These are phyloP conservation scores for Amaranthus hypochondriacus DNA, from an alignment of 148 eudicot species.

Conservation along the genomic window DNA sequence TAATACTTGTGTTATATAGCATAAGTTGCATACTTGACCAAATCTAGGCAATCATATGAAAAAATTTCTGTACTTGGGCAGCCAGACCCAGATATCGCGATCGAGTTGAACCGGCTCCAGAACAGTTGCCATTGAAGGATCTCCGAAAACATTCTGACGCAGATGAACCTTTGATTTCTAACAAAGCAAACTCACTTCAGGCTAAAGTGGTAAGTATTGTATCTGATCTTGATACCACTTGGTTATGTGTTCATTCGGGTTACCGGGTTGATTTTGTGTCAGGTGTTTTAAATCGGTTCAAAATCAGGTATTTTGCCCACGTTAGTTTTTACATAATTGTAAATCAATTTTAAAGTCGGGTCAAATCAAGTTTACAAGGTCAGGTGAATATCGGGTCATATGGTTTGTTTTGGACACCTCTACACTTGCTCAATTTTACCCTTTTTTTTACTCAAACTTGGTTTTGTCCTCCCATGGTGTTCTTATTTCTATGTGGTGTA, in stretches of 20 bases:
- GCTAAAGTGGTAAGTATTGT: conserved; percentile 21
- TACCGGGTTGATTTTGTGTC: not conserved
- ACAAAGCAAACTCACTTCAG: conserved; percentile 11
- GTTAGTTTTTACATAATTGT: too few relatives aligned
- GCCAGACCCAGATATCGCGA: conserved; percentile 27
- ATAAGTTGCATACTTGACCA: conserved; percentile 7
- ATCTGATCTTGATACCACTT: not conserved
- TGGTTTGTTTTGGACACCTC: too few relatives aligned
- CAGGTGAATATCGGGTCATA: too few relatives aligned
- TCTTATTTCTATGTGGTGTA: not conserved
- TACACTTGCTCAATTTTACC: too few relatives aligned
- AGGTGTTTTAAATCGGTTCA: too few relatives aligned
- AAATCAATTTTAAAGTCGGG: too few relatives aligned
- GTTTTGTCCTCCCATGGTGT: not conserved
- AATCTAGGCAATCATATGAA: conserved; percentile 9
- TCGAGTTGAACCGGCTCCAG: conserved; percentile 8
- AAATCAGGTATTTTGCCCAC: too few relatives aligned
- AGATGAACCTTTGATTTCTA: conserved; percentile 19
- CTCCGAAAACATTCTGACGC: conserved; percentile 13
- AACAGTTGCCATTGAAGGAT: conserved; percentile 14
- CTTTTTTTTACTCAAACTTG: too few relatives aligned
- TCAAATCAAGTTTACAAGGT: too few relatives aligned
- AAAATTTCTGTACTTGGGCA: conserved; percentile 14
- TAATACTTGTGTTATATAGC: not conserved
- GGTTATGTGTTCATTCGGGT: not conserved